phyloP scores from a whole-genome alignment of 257 asterid genomes.

The Solanum bulbocastanum region DNA sequence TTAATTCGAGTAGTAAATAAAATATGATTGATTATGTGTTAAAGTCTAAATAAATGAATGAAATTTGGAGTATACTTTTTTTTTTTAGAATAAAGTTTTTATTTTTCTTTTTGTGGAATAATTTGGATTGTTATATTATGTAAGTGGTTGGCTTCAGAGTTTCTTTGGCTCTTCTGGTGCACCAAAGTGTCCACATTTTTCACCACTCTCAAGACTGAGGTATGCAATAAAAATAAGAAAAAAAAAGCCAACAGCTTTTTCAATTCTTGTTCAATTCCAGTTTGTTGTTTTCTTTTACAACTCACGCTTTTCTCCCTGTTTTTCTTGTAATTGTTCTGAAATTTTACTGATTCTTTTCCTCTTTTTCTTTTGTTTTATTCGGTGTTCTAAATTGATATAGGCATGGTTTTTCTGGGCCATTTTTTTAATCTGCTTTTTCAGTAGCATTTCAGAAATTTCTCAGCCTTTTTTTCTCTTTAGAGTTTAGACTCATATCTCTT shows the following conservation, averaged over 20 bases:
- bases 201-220: slow-evolving; percentile 16
- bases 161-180: slow-evolving; percentile 40
- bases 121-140: slow-evolving; percentile 10
- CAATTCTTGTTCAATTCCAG: neutral
- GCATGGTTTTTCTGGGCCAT: neutral
- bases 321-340: neutral
- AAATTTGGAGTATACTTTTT: neutral
- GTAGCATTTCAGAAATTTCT: neutral
- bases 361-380: neutral
- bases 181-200: slow-evolving; percentile 12
- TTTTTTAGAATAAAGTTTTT: slow-evolving; percentile 6
- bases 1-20: neutral
- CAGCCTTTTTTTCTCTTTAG: neutral
- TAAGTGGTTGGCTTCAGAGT: slow-evolving; percentile 24
- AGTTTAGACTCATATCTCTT: neutral
- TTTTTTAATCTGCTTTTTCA: neutral
- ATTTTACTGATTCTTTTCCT: neutral
- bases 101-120: slow-evolving; percentile 3
- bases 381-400: neutral
- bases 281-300: neutral
- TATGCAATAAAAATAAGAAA: slow-evolving; percentile 16
- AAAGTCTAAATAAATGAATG: neutral
- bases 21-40: neutral
- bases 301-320: neutral
- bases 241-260: slow-evolving; percentile 11